phyloP scores from a whole-genome alignment of 148 eudicot genomes.

The Salicornia ramosissima region DNA sequence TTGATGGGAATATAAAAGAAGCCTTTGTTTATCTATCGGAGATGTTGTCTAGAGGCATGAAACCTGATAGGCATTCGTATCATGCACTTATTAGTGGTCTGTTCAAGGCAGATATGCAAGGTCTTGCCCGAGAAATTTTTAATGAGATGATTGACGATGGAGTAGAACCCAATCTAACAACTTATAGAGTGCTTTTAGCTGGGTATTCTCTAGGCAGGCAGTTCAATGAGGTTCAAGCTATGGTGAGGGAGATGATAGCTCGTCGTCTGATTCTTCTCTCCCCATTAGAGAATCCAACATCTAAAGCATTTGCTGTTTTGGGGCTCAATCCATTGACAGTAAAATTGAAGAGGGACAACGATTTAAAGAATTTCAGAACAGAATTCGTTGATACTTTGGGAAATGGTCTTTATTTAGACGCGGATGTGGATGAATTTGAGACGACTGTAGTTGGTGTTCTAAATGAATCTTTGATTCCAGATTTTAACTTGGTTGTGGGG shows the following conservation, averaged over 20 bases:
- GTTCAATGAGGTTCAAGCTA: conserved; percentile 50
- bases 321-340: conserved; percentile 50
- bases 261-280: conserved; percentile 41
- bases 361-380: conserved; percentile 34
- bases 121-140: conserved; percentile 45
- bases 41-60: conserved; percentile 42
- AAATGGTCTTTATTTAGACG: conserved; percentile 82
- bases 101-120: conserved; percentile 61
- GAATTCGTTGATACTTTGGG: conserved; percentile 70
- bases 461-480: conserved; percentile 56
- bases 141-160: conserved; percentile 61
- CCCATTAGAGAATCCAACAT: conserved; percentile 45
- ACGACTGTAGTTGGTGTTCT: conserved; percentile 40
- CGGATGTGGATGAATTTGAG: conserved; percentile 55
- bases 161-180: conserved; percentile 41
- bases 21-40: conserved; percentile 58
- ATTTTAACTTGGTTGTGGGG: conserved; percentile 43
- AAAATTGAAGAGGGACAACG: conserved; percentile 73
- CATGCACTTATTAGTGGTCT: conserved; percentile 58
- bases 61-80: conserved; percentile 50
- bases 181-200: conserved; percentile 62
- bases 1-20: conserved; percentile 45
- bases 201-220: conserved; percentile 62
- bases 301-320: conserved; percentile 52
- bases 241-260: conserved; percentile 42